Evolutionary conservation across 2,329 filamentous ascomycete genomes (phyloP).

Genomic region (Pleurostoma richardsiae): DNA sequence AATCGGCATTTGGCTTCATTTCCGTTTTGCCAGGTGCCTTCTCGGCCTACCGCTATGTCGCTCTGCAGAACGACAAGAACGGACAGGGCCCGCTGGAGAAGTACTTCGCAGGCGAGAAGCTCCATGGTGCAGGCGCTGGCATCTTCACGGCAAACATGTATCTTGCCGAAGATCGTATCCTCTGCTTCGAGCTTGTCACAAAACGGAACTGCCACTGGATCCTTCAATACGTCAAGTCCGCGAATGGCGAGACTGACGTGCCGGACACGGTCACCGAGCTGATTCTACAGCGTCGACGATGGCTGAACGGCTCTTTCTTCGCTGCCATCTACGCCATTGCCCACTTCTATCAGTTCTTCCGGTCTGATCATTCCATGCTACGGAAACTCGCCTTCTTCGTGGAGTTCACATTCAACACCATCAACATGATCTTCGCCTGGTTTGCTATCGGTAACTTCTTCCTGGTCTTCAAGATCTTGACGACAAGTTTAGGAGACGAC

Average conservation of each 20-base stretch:
- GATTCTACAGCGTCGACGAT: slow-evolving; percentile 90
- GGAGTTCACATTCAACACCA: slow-evolving; percentile 90
- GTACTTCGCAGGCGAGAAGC: slow-evolving; percentile 11
- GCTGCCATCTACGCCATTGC: slow-evolving; percentile 91
- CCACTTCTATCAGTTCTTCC: slow-evolving; percentile 94
- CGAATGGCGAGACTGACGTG: slow-evolving; percentile 94
- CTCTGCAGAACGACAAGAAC: slow-evolving; percentile 94
- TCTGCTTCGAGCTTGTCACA: slow-evolving; percentile 96
- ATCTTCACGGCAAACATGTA: slow-evolving; percentile 99
- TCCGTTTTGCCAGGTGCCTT: slow-evolving; percentile 94
- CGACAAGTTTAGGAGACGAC: slow-evolving; percentile 69
- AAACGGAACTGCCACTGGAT: slow-evolving; percentile 98
- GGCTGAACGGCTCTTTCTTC: slow-evolving; percentile 98
- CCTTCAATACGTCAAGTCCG: slow-evolving; percentile 95
- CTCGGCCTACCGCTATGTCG: slow-evolving; percentile 94
- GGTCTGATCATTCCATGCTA: slow-evolving; percentile 81
- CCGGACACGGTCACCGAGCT: slow-evolving; percentile 91
- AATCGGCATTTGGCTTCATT: slow-evolving; percentile 97
- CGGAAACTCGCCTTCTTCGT: slow-evolving; percentile 87
- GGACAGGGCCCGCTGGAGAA: slow-evolving; percentile 61
- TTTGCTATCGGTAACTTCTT: slow-evolving; percentile 99
- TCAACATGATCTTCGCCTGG: slow-evolving; percentile 98
- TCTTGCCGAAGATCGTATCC: slow-evolving; percentile 94
- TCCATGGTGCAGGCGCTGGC: slow-evolving; percentile 8
- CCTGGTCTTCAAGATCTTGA: slow-evolving; percentile 95